Conservation (phyloP, 1,284 basidiomycete species). For the Heimioporus retisporus region DNA sequence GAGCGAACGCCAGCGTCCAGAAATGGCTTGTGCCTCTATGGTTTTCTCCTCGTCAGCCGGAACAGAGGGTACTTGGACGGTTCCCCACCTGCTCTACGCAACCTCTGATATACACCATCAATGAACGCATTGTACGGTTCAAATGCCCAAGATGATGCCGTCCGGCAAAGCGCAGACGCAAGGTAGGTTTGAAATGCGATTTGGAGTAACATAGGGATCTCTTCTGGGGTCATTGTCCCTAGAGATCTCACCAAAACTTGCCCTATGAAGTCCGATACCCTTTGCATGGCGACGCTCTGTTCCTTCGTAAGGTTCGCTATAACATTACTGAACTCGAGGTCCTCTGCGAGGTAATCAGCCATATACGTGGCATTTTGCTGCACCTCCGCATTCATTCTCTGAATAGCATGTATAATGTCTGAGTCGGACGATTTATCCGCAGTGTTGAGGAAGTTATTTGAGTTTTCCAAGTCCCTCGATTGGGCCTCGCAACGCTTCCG, state of each 20-base stretch:
- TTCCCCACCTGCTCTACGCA: slow-evolving; percentile 20
- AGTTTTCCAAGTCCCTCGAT: slow-evolving; percentile 17
- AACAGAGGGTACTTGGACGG: too few species aligned
- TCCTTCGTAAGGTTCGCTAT: slow-evolving; percentile 5
- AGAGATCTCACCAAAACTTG: slow-evolving; percentile 9
- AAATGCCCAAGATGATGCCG: slow-evolving; percentile 19
- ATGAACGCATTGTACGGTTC: slow-evolving; percentile 17
- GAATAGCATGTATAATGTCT: slow-evolving; percentile 12
- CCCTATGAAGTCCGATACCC: slow-evolving; percentile 5
- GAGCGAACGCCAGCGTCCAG: slow-evolving; percentile 21
- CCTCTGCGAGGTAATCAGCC: slow-evolving; percentile 12
- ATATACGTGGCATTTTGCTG: slow-evolving; percentile 20
- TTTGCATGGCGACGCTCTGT: not conserved
- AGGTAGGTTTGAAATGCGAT: slow-evolving; percentile 19
- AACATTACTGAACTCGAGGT: slow-evolving; percentile 6
- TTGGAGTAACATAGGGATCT: slow-evolving; percentile 19
- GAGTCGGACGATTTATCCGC: slow-evolving; percentile 27
- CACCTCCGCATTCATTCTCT: slow-evolving; percentile 23
- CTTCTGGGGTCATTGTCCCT: not conserved
- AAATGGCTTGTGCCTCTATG: slow-evolving; percentile 19
- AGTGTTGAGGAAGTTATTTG: slow-evolving; percentile 14
- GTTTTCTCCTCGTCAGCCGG: slow-evolving; percentile 4
- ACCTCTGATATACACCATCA: slow-evolving; percentile 15
- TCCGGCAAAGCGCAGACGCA: slow-evolving; percentile 6
- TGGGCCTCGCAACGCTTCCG: slow-evolving; percentile 16